Percentiles rank a stretch among this genome's conserved stretches.
Evolutionary conservation across 345 rosid genomes (phyloP).

Genomic region (Camelina hispida): DNA sequence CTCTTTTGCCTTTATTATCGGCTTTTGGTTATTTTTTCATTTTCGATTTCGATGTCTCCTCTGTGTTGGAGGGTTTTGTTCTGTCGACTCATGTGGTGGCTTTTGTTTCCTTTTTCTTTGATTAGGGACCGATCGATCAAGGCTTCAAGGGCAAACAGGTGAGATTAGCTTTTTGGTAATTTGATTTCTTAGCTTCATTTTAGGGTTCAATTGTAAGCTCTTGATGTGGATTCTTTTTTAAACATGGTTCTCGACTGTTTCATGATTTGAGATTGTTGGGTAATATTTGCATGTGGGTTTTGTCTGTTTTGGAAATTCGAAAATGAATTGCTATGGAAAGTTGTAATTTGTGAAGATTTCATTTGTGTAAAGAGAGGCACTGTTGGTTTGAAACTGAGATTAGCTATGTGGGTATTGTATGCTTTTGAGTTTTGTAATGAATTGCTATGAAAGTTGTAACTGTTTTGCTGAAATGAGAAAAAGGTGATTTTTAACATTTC

Average conservation of each 20-base stretch:
- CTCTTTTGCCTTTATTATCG: neutral
- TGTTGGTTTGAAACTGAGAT: constrained; percentile 15
- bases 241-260: neutral
- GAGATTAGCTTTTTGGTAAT: constrained; percentile 15
- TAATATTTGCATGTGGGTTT: constrained; percentile 28
- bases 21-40: neutral
- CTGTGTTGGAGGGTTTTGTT: constrained; percentile 8
- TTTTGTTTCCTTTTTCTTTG: constrained; percentile 11
- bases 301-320: constrained; percentile 9
- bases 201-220: constrained; percentile 39
- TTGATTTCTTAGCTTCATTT: neutral
- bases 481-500: neutral
- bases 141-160: constrained; percentile 39
- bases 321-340: neutral
- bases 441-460: neutral
- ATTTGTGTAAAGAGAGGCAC: neutral
- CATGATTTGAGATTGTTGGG: constrained; percentile 24
- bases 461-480: neutral
- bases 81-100: constrained; percentile 23
- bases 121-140: constrained; percentile 39
- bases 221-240: neutral
- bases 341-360: constrained; percentile 3
- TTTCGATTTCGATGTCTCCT: constrained; percentile 11
- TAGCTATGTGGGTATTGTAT: constrained; percentile 11
- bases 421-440: constrained; percentile 1